phyloP scores from a whole-genome alignment of 2,329 filamentous ascomycete species.

The Rhynchosporium agropyri region DNA sequence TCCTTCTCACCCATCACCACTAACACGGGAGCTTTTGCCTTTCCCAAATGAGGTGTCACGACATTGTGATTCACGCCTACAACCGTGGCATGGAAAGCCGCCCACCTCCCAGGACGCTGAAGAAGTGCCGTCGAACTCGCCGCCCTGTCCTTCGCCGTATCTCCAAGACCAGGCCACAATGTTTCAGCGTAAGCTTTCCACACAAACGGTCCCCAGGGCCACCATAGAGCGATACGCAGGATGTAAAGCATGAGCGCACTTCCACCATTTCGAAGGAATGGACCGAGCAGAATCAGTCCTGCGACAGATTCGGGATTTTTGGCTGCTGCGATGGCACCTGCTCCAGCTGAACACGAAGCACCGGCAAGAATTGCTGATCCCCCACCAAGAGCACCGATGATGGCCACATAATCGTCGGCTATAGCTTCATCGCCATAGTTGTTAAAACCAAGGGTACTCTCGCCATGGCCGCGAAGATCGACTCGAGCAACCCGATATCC shows the following conservation, averaged over 20 bases:
- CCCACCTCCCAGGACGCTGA: constrained; percentile 12
- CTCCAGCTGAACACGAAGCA: constrained; percentile 15
- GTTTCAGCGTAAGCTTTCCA: constrained; percentile 12
- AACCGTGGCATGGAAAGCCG: constrained; percentile 13
- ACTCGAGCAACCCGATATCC: constrained; percentile 16
- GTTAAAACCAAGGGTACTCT: constrained; percentile 14
- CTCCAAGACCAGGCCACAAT: constrained; percentile 17
- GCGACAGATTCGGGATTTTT: constrained; percentile 12
- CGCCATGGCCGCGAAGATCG: constrained; percentile 23
- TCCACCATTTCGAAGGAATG: constrained; percentile 14
- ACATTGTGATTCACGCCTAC: constrained; percentile 6
- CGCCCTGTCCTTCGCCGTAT: constrained; percentile 10
- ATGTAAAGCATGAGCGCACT: neutral
- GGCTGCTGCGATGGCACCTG: constrained; percentile 14
- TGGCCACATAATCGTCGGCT: constrained; percentile 17
- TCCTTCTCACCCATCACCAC: constrained; percentile 18
- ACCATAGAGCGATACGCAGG: constrained; percentile 7
- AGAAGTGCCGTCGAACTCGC: constrained; percentile 6
- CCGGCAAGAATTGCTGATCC: constrained; percentile 15
- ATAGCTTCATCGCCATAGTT: constrained; percentile 17
- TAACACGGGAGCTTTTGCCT: constrained; percentile 15
- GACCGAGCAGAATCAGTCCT: constrained; percentile 9
- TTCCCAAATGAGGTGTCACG: constrained; percentile 11
- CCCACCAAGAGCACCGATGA: constrained; percentile 15
- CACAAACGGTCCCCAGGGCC: constrained; percentile 16